Conservation (phyloP, 306 rosid genomes). For the Psophocarpus tetragonolobus region DNA sequence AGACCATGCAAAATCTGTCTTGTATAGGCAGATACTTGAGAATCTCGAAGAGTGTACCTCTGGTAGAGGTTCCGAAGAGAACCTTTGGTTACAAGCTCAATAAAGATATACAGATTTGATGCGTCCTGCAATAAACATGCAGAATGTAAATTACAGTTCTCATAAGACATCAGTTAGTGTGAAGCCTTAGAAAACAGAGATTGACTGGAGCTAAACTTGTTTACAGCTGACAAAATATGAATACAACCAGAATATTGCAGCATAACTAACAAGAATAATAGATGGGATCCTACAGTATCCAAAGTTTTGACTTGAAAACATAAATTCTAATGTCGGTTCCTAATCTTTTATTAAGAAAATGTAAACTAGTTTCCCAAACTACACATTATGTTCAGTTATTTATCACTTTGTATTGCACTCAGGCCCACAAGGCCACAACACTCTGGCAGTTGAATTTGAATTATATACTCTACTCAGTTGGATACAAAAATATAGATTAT, state of each 20-base stretch:
- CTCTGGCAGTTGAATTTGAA: slow-evolving; percentile 4
- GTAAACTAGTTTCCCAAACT: slow-evolving; percentile 7
- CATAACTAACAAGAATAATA: slow-evolving; percentile 1
- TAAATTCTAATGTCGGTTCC: not conserved
- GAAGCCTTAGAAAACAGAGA: slow-evolving; percentile 9
- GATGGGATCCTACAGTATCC: not conserved
- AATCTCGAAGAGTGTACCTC: slow-evolving; percentile 58
- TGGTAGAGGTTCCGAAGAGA: slow-evolving; percentile 67
- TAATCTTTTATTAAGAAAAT: not conserved
- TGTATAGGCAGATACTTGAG: slow-evolving; percentile 78
- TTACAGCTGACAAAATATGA: slow-evolving; percentile 3
- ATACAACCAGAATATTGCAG: slow-evolving; percentile 10
- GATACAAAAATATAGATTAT: not conserved
- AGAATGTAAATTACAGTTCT: slow-evolving; percentile 10
- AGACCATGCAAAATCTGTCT: slow-evolving; percentile 80
- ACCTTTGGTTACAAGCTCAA: slow-evolving; percentile 83
- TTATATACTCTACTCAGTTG: not conserved
- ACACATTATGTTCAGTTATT: not conserved
- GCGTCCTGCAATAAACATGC: slow-evolving; percentile 55
- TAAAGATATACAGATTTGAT: slow-evolving; percentile 78
- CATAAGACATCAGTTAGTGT: not conserved
- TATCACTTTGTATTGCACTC: not conserved
- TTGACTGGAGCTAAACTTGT: not conserved
- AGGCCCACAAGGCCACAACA: not conserved
- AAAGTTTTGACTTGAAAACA: slow-evolving; percentile 6